Evolutionary conservation across 345 rosid genomes (phyloP), one percentile per base, ranked within the genome.

Genomic region (Physaria fendleri): DNA sequence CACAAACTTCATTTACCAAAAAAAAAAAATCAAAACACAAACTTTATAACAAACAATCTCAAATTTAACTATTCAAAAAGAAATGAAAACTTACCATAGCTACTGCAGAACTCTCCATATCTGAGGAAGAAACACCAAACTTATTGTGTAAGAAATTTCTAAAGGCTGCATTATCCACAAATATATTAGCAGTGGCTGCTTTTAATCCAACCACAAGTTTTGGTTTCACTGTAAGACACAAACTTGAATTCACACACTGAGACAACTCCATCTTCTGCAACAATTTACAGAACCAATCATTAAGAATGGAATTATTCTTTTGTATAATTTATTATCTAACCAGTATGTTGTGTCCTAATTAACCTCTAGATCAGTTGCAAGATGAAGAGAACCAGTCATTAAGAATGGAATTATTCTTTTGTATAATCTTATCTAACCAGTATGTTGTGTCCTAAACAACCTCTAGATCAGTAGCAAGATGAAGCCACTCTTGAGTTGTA

Each of bases 21-120:
- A n/a, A 8, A 2, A 39, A 39, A 10, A 0, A 15, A 7, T 16
- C 21, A 8, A 39, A 9, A 18, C 0, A 18, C 8, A 6, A 14
- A 6, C 46, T 16, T 5, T 27, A n/a, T n/a, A n/a, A n/a, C n/a
- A n/a, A n/a, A n/a, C n/a, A n/a, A n/a, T n/a, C n/a, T n/a, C n/a
- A n/a, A n/a, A n/a, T n/a, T n/a, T n/a, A n/a, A n/a, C n/a, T n/a
- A n/a, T n/a, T n/a, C n/a, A n/a, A n/a, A n/a, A n/a, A n/a, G n/a
- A n/a, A n/a, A n/a, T n/a, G n/a, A n/a, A n/a, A n/a, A n/a, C n/a
- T n/a, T 66, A 71, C 83, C 83, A 77, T 80, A 8, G 72, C 82
- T 9, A 77, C 82, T 33, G 82, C 82, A 65, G 76, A 62, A 46
- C 79, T 78, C 76, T 80, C 89, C 82, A 71, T 78, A 11, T 83